Evolutionary conservation across 2,329 filamentous ascomycete genomes (phyloP), one percentile per base, ranked within the genome.

Genomic region (Sclerotiophoma versabilis): DNA sequence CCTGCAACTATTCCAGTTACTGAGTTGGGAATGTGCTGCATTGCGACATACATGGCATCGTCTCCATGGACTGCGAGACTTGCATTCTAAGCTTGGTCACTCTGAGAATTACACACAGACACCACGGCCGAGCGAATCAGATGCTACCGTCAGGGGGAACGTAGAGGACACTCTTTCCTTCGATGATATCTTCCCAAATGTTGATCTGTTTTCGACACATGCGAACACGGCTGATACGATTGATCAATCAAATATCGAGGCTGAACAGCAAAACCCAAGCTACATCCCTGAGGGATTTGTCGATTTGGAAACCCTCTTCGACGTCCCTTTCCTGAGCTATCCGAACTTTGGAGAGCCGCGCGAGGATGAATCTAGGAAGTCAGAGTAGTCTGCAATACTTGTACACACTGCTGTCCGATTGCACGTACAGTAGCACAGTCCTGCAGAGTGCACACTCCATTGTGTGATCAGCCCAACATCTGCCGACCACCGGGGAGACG

Each of bases 31-130:
- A 6, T 52, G 49, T 30, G 32, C 48, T n/a, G 54, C 44, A n/a
- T 29, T 53, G 26, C 44, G 44, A 17, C 45, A 34, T 4, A 57
- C 54, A 20, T 57, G 54, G 54, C 30, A 52, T 11, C 48, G 54
- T 7, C 48, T 57, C 5, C 54, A 57, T 25, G 48, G 48, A 10
- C 19, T 57, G 9, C 48, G 54, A 9, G 54, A 57, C 22, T 41
- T 57, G 20, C 54, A 57, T 22, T n/a, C 23, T 2, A 51, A 44
- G 27, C 25, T 57, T 2, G 42, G 48, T 36, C 53, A 52, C 10
- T 42, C 47, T 14, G 47, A 48, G 20, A 27, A 17, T 30, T n/a
- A 25, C 19, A 39, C 34, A 9, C 49, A 38, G 7, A 22, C 19
- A 4, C 17, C 20, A 23, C 34, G 12, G 3, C 12, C 34, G 3